Percentiles rank a stretch among this genome's conserved stretches.
These are phyloP conservation scores for Ophiostoma australiae DNA, from an alignment of 2,329 filamentous ascomycete species.

Conservation along the genomic window DNA sequence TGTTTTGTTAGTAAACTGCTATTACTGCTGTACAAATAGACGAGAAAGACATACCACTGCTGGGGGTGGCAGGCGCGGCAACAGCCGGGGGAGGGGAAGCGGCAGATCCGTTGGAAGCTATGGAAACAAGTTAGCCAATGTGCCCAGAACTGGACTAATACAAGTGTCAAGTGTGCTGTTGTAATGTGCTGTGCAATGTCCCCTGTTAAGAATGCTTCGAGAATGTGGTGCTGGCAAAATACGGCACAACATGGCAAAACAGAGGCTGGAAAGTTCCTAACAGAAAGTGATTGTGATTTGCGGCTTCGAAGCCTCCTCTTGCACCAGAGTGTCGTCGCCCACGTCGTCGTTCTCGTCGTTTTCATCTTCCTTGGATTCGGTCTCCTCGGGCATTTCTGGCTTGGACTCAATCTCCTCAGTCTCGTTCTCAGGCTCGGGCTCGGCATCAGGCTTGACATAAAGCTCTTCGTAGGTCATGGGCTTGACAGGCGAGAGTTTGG, in stretches of 20 bases:
- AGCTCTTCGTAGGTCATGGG: conserved; percentile 47
- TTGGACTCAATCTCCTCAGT: not conserved
- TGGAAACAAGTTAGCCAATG: conserved; percentile 36
- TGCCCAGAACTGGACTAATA: not conserved
- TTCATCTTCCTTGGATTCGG: not conserved
- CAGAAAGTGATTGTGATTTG: conserved; percentile 10
- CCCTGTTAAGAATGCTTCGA: not conserved
- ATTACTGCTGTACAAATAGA: no score
- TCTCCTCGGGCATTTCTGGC: not conserved
- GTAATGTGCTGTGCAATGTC: conserved; percentile 10
- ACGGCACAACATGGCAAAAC: not conserved
- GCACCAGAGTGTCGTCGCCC: conserved; percentile 1
- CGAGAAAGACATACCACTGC: not conserved
- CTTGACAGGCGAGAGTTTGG: conserved; percentile 41
- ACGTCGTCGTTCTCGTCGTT: not conserved
- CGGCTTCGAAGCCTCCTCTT: conserved; percentile 7
- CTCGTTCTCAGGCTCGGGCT: not conserved
- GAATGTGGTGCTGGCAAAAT: not conserved
- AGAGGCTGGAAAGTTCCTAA: conserved; percentile 18
- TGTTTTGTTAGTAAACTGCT: not conserved
- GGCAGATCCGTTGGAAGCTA: conserved; percentile 40
- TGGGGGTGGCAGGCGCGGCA: conserved; percentile 39
- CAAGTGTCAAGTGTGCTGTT: not conserved
- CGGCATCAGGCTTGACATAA: conserved; percentile 32
- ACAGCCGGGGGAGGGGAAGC: conserved; percentile 39